Evolutionary conservation across 352 stramenopile species (phyloP), one percentile per base, ranked within the genome.

Genomic region (Phytophthora tentaculata): DNA sequence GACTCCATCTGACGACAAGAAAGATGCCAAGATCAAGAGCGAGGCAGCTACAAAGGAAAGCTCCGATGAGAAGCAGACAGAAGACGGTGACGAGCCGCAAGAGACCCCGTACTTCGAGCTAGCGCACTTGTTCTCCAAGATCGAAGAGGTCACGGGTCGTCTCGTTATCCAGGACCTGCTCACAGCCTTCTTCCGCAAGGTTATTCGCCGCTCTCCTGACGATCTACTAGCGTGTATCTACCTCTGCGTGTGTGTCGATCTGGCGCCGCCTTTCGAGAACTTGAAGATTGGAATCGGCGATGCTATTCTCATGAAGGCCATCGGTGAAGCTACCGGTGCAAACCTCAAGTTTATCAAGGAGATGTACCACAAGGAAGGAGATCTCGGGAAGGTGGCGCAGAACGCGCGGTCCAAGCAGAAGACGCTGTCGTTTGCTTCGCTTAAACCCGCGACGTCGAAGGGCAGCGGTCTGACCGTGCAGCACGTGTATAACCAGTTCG

Each of bases 261-360:
- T 99, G 3, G 97, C 97, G 19, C 97, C 97, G 2, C 89, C 95
- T 24, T 99, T 98, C 61, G 92, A 99, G 67, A 98, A 98, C 74
- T 79, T 99, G 8, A 98, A 99, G 79, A 95, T 99, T 24, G 98
- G 98, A 17, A 98, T 99, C 52, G 98, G 98, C 26, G 97, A 99
- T 69, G 89, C 95, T 5, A 97, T 99, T 59, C 74, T 99, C 17
- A 98, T 98, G 73, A 99, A 99, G 77, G 95, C 97, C 3, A 98
- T 99, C 56, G 91, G 86, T 12, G 88, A 98, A 70, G 96, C 96
- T 0, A 98, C 89, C 1, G 97, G 96, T 8, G 96, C 88, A 19
- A 95, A 90, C 54, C 75, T 88, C 17, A 92, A 90, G 54, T 95
- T 97, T 52, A 95, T 99, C 67, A 98, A 99, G 73, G 83, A 97